Percentiles rank a stretch among this genome's conserved stretches.
These are phyloP conservation scores for Pelargonium australe DNA, from an alignment of 441 rosid genomes.

Conservation along the genomic window DNA sequence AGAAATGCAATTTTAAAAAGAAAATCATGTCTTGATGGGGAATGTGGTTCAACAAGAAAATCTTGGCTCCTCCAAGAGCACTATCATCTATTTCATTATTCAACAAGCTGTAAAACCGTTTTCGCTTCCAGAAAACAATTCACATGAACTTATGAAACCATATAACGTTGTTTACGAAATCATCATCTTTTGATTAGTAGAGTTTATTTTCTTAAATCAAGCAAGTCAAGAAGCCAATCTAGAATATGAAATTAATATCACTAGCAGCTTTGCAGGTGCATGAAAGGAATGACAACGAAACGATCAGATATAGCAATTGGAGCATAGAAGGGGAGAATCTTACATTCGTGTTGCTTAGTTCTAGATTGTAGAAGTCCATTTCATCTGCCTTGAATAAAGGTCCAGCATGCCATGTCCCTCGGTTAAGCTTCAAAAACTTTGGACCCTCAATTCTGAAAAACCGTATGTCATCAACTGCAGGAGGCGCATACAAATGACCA, in stretches of 20 bases:
- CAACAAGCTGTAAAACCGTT: not conserved
- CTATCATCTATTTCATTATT: not conserved
- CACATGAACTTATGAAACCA: too few relatives aligned
- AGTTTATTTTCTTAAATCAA: not conserved
- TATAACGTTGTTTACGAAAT: too few relatives aligned
- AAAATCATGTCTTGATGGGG: not conserved
- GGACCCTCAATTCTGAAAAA: constrained; percentile 61
- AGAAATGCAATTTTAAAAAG: not conserved
- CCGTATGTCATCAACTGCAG: constrained; percentile 44
- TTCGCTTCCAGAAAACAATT: too few relatives aligned
- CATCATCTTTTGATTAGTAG: too few relatives aligned
- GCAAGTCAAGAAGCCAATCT: not conserved
- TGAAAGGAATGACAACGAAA: not conserved
- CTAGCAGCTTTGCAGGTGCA: not conserved
- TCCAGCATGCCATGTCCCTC: constrained; percentile 83
- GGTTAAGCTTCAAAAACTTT: constrained; percentile 56
- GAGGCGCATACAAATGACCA: constrained; percentile 62
- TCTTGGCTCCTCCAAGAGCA: not conserved
- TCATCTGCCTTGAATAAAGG: constrained; percentile 45
- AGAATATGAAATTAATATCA: not conserved
- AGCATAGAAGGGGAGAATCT: constrained; percentile 20
- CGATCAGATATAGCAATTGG: not conserved
- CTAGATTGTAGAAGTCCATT: constrained; percentile 83
- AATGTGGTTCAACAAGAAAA: not conserved
- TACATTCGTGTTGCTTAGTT: constrained; percentile 70